Evolutionary conservation across 1,284 basidiomycete genomes (phyloP), one percentile per base, ranked within the genome.

Genomic region (Sutorius eximius): DNA sequence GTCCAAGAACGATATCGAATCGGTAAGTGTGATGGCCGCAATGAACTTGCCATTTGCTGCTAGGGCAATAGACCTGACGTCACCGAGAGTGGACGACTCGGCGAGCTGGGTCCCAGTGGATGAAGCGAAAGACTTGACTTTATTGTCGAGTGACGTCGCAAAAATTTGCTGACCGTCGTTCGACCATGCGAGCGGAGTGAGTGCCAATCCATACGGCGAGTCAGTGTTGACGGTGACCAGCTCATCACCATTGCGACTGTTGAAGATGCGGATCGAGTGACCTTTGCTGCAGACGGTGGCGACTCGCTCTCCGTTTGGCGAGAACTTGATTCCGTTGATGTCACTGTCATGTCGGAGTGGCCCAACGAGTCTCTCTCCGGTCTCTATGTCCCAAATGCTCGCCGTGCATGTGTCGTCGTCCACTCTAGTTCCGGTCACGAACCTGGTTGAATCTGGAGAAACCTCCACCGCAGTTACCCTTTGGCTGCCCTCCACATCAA

Each of bases 21-120:
- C 0, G n/a, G n/a, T n/a, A 2, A 0, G 1, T 5, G 24, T 4
- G 3, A 2, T 11, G n/a, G 24, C 3, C n/a, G 24, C 16, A 2
- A 43, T 43, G 7, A 27, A 27, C 5, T 43, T 43, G 24, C 24
- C 16, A n/a, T 29, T 29, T 0, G 15, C 2, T n/a, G 24, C 42
- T 3, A 29, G 11, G 2, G 6, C 16, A 7, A 29, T 12, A 18
- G 16, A 27, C 1, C 0, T 1, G 3, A 7, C 6, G 5, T 27
- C 16, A 12, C 4, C 10, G 5, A 27, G 4, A 20, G 8, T 5
- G 1, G 3, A 12, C 7, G 24, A 43, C 27, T 24, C 10, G 3
- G 24, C 41, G 6, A 44, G 6, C 27, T 44, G 42, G 5, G n/a
- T 15, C 10, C 38, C 38, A 3, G 20, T 7, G 13, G 38, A 41